A percentile compares a stretch with the other conserved stretches of the same genome.
These are phyloP conservation scores for Yamadazyma membranifaciens DNA, from an alignment of 1,139 yeast genomes.

Conservation along the genomic window DNA sequence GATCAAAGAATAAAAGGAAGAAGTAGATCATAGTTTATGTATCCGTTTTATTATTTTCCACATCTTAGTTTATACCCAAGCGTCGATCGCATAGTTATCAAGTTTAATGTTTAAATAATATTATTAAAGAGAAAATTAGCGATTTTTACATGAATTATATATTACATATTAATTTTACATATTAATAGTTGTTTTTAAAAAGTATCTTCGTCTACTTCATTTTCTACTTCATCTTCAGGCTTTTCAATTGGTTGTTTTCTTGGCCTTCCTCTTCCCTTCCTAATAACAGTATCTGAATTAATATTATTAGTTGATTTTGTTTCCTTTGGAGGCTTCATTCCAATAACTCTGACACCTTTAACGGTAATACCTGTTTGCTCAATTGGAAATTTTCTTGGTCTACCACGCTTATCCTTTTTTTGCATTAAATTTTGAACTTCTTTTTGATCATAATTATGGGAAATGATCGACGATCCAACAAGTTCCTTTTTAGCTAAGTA, in stretches of 20 bases:
- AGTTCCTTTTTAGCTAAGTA: conserved; percentile 5
- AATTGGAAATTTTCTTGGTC: conserved; percentile 52
- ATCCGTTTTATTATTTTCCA: no score
- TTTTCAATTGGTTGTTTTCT: conserved; percentile 8
- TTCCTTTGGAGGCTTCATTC: conserved; percentile 28
- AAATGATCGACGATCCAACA: background rate
- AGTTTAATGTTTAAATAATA: background rate
- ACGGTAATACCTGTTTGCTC: conserved; percentile 51
- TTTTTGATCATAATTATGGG: conserved; percentile 29
- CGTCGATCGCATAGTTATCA: no score
- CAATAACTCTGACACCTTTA: conserved; percentile 45
- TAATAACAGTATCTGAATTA: background rate
- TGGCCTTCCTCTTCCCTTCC: conserved; percentile 15
- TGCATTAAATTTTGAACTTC: conserved; percentile 39
- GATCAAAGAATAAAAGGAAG: conserved; percentile 1
- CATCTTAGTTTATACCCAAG: no score
- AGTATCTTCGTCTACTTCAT: no score
- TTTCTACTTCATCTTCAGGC: no score
- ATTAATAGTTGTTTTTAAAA: no score
- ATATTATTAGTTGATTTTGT: conserved; percentile 12
- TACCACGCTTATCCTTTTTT: conserved; percentile 46
- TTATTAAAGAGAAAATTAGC: no score
- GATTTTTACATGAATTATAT: no score
- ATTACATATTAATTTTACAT: no score
- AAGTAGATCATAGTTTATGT: background rate